Base-by-base conservation (phyloP, 148 eudicot species). In the Rhododendron vialii region DNA sequence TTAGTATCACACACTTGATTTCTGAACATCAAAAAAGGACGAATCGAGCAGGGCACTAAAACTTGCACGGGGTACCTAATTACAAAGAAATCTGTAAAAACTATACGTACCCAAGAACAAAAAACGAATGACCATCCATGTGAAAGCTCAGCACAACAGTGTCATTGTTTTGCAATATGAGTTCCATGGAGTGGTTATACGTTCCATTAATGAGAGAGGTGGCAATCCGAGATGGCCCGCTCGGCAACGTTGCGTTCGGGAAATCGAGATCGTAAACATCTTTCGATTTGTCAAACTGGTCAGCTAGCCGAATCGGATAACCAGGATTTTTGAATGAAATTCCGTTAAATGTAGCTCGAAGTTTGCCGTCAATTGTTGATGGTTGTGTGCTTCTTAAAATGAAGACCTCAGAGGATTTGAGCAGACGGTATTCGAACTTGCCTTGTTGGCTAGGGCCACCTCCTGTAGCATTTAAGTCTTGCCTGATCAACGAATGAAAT, bases 371-470 rank as follows among this genome's bases (percentile, higher is more conserved):
- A 78, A 97, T 93, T 36, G 57, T 87, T 75, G 87, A 59, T 13
- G 96, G 98, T 83, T 98, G 98, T 85, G 90, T 80, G 85, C 90
- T 94, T 89, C 89, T 92, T 59, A 97, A 73, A 15, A 91, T 36
- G 77, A 94, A 95, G 30, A 86, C 77, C 67, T 93, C 89, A 0
- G 98, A 92, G 61, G 94, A 96, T 53, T 93, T 92, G 67, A 95
- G 93, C 43, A 24, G 55, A 51, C 98, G 95, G 83, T 97, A 94
- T 47, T 93, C 94, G 84, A 93, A 97, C 28, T 96, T 93, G 78
- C 96, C 99, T 88, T 97, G 99, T 17, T 95, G 98, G 84, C 95
- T 97, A 14, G 93, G 95, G 41, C 99, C 93, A 77, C 98, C 98
- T 84, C 98, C 98, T 86, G 95, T 93, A 17, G 98, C 98, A 75